These are phyloP conservation scores for Thuja plicata DNA, from an alignment of 83 land plant genomes.

Conservation along the genomic window DNA sequence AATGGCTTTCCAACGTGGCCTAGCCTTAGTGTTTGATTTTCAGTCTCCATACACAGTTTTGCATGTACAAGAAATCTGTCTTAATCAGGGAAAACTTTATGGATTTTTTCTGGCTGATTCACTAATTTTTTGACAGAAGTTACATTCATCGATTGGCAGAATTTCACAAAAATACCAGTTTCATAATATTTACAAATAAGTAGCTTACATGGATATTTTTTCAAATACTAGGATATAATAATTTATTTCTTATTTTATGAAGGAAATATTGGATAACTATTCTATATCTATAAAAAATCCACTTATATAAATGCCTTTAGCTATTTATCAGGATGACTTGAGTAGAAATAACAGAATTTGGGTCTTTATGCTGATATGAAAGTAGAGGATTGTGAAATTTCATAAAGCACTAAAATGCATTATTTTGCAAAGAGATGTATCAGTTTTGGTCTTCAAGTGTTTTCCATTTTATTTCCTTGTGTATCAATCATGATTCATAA, in stretches of 20 bases:
- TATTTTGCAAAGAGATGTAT: background rate
- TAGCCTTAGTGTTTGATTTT: background rate
- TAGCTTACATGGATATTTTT: background rate
- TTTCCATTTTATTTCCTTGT: background rate
- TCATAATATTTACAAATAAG: background rate
- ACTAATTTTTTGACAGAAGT: background rate
- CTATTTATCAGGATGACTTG: background rate
- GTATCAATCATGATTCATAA: background rate
- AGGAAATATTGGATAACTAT: background rate
- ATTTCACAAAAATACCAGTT: background rate
- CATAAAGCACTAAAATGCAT: background rate
- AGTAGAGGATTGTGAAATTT: background rate
- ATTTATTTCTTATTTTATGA: background rate
- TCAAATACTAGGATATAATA: background rate
- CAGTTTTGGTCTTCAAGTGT: background rate
- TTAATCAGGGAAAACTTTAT: background rate
- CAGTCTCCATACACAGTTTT: background rate
- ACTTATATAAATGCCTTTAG: background rate
- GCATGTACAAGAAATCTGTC: background rate
- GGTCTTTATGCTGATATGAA: background rate
- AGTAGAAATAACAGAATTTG: background rate
- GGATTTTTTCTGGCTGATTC: background rate
- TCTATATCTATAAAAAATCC: background rate
- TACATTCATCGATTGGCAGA: background rate
- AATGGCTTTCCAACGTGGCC: background rate